These are phyloP conservation scores for Hypoxylon lienhwacheense DNA, from an alignment of 495 filamentous ascomycete genomes.

Conservation along the genomic window DNA sequence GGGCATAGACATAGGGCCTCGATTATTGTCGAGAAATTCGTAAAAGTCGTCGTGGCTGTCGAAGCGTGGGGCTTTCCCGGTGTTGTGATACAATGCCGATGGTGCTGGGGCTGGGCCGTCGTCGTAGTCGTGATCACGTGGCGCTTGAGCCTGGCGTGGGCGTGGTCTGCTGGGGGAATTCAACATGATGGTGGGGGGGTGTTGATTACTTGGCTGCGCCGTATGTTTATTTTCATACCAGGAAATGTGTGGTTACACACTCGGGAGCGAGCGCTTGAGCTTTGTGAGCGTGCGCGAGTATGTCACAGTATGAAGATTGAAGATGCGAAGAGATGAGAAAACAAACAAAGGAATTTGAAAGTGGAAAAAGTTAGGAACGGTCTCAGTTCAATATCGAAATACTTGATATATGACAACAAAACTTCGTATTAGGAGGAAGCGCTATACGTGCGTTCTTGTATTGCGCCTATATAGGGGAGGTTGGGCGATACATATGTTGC, in stretches of 20 bases:
- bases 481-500: conserved; percentile 17
- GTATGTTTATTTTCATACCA: too few relatives aligned
- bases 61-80: conserved; percentile 30
- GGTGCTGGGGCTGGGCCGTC: too few relatives aligned
- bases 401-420: conserved; percentile 24
- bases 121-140: conserved; percentile 36
- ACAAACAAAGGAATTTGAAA: conserved; percentile 18
- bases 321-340: not conserved
- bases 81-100: conserved; percentile 20
- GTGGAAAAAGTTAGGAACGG: conserved; percentile 1
- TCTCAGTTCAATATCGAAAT: conserved; percentile 23
- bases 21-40: conserved; percentile 38
- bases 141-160: conserved; percentile 29
- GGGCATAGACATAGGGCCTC: conserved; percentile 20
- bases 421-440: conserved; percentile 28
- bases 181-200: conserved; percentile 22
- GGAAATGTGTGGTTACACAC: conserved; percentile 1
- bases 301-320: not conserved
- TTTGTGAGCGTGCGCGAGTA: too few relatives aligned
- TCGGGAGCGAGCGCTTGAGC: not conserved
- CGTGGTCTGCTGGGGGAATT: conserved; percentile 31
- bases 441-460: too few relatives aligned
- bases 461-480: conserved; percentile 24
- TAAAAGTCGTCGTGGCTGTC: conserved; percentile 40
- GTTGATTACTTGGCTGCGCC: too few relatives aligned